Conservation (phyloP, 176 grass and related monocot species). For the Chrysopogon serrulatus region DNA sequence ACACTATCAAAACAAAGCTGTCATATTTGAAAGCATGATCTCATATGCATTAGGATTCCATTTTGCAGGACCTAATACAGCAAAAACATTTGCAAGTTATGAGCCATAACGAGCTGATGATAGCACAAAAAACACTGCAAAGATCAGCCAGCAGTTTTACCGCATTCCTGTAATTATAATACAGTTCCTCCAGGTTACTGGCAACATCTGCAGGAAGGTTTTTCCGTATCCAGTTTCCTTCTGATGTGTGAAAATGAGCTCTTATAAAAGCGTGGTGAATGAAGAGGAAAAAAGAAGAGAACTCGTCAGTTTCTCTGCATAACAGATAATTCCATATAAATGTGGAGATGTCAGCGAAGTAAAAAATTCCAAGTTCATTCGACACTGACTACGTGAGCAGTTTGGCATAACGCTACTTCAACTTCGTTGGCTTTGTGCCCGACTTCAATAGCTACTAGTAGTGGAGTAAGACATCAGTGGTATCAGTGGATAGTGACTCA, state of each 20-base stretch:
- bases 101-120: not conserved
- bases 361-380: not conserved
- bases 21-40: slow-evolving; percentile 76
- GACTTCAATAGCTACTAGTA: not conserved
- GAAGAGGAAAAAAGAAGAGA: not conserved
- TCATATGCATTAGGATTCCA: slow-evolving; percentile 68
- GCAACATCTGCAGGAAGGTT: slow-evolving; percentile 63
- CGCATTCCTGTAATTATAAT: slow-evolving; percentile 71
- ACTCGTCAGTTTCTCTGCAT: not conserved
- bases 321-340: not conserved
- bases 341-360: not conserved
- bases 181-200: slow-evolving; percentile 63
- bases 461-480: not conserved
- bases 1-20: slow-evolving; percentile 71
- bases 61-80: slow-evolving; percentile 65
- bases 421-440: not conserved
- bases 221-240: slow-evolving; percentile 61
- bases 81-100: slow-evolving; percentile 3
- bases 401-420: not conserved
- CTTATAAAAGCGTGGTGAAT: slow-evolving; percentile 22
- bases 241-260: slow-evolving; percentile 72
- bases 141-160: slow-evolving; percentile 28
- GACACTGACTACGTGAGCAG: not conserved
- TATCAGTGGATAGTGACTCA: not conserved
- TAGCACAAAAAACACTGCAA: not conserved